A percentile compares a stretch with the other conserved stretches of the same genome.
Conservation (phyloP, 768 basidiomycete species). For the Tricholoma matsutake region DNA sequence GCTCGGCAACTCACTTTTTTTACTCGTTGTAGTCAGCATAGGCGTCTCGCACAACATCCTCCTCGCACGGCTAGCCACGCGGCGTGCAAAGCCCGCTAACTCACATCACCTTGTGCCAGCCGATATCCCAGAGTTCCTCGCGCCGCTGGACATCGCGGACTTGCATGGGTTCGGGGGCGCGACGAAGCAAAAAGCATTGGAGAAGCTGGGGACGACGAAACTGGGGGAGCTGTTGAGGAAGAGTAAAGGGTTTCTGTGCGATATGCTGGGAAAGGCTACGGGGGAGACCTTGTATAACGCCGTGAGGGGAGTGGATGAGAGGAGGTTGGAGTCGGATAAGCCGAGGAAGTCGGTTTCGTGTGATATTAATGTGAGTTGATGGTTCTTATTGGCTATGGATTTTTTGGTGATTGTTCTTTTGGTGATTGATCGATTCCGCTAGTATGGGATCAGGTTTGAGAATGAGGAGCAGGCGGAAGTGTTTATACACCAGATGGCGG, state of each 20-base stretch:
- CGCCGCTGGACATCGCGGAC: conserved; percentile 71
- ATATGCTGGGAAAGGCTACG: conserved; percentile 71
- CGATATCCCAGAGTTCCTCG: conserved; percentile 53
- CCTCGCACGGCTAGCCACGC: conserved; percentile 88
- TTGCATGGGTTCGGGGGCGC: conserved; percentile 86
- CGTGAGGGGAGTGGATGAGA: conserved; percentile 79
- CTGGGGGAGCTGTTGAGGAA: conserved; percentile 67
- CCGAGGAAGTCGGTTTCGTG: conserved; percentile 89
- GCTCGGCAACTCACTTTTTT: background rate
- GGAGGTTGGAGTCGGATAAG: conserved; percentile 78
- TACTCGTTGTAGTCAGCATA: conserved; percentile 66
- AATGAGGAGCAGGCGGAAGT: conserved; percentile 75
- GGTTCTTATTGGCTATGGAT: background rate
- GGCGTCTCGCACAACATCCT: conserved; percentile 92
- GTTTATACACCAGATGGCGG: conserved; percentile 75
- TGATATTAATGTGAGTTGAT: conserved; percentile 81
- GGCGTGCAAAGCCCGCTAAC: conserved; percentile 87
- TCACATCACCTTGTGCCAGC: conserved; percentile 68
- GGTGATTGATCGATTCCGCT: background rate
- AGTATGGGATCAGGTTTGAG: conserved; percentile 97
- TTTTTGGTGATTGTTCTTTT: background rate
- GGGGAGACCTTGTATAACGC: conserved; percentile 87
- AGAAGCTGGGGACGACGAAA: conserved; percentile 70
- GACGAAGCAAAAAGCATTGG: conserved; percentile 71
- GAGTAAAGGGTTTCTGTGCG: conserved; percentile 63